Conservation (phyloP, 2,329 filamentous ascomycete genomes). For the Zasmidium angulare region DNA sequence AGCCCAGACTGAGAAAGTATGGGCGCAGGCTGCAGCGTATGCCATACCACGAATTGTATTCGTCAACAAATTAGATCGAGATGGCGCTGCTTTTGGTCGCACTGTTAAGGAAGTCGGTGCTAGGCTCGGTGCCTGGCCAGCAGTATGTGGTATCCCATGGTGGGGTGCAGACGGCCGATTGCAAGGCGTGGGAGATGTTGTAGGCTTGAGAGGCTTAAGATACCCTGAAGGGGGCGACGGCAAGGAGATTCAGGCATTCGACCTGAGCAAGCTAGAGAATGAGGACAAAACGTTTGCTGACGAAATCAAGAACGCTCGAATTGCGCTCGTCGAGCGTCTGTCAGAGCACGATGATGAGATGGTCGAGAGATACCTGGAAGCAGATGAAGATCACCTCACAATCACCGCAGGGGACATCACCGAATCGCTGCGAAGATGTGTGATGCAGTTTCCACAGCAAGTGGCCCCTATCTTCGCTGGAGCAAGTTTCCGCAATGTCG, state of each 20-base stretch:
- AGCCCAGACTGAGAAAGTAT: slow-evolving; percentile 95
- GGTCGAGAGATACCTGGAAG: slow-evolving; percentile 79
- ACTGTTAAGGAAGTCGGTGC: slow-evolving; percentile 84
- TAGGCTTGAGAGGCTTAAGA: slow-evolving; percentile 71
- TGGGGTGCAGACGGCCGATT: slow-evolving; percentile 74
- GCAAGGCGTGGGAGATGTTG: slow-evolving; percentile 79
- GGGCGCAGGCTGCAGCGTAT: slow-evolving; percentile 84
- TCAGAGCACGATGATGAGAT: slow-evolving; percentile 87
- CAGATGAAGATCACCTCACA: slow-evolving; percentile 68
- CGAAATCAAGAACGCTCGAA: slow-evolving; percentile 74
- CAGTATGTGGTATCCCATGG: slow-evolving; percentile 94
- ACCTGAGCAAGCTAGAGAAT: slow-evolving; percentile 53
- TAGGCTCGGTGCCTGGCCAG: slow-evolving; percentile 77
- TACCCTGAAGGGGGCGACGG: slow-evolving; percentile 70
- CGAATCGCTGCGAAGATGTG: slow-evolving; percentile 69
- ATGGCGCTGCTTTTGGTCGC: slow-evolving; percentile 76
- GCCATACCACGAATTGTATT: slow-evolving; percentile 79
- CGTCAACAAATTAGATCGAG: slow-evolving; percentile 82
- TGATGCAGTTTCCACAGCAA: slow-evolving; percentile 66
- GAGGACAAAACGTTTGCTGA: slow-evolving; percentile 53
- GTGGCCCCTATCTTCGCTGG: slow-evolving; percentile 86
- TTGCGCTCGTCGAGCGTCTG: slow-evolving; percentile 76
- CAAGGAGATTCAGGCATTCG: slow-evolving; percentile 53
- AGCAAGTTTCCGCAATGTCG: slow-evolving; percentile 90
- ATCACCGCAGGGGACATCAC: slow-evolving; percentile 68